Evolutionary conservation across 2,329 filamentous ascomycete genomes (phyloP).

Genomic region (Colletotrichum sp.): DNA sequence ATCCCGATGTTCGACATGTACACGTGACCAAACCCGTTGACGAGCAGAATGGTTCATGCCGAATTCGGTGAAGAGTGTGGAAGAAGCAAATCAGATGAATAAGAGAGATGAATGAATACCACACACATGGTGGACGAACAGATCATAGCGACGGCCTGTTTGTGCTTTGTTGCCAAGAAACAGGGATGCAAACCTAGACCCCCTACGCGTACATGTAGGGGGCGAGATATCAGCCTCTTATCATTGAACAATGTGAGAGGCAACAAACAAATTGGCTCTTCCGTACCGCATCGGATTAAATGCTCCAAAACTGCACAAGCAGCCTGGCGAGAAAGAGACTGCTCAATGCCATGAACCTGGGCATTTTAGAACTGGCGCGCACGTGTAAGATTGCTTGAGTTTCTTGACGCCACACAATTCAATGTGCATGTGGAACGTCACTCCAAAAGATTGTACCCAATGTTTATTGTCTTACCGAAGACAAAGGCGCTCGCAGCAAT

Average conservation of each 20-base stretch:
- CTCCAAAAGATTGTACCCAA: not conserved
- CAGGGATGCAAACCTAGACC: too few relatives aligned
- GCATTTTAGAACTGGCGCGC: not conserved
- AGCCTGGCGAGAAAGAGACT: too few relatives aligned
- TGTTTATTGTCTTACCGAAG: not conserved
- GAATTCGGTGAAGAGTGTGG: slow-evolving; percentile 16
- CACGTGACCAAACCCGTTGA: not conserved
- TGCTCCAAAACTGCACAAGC: too few relatives aligned
- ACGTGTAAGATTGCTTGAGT: not conserved
- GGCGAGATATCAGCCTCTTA: too few relatives aligned
- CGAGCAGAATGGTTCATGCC: not conserved
- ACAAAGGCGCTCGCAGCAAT: not conserved
- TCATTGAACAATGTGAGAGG: too few relatives aligned
- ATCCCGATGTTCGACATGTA: not conserved
- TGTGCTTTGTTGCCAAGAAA: too few relatives aligned
- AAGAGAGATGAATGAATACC: too few relatives aligned
- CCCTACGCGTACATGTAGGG: too few relatives aligned
- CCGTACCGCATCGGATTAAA: too few relatives aligned
- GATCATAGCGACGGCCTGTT: too few relatives aligned
- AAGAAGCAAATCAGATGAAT: not conserved
- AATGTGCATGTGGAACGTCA: not conserved
- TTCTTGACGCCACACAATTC: not conserved
- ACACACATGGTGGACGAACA: too few relatives aligned
- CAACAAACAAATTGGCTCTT: too few relatives aligned
- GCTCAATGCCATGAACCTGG: not conserved